Evolutionary conservation across 768 basidiomycete genomes (phyloP).

Genomic region (Boletus subparvulus): DNA sequence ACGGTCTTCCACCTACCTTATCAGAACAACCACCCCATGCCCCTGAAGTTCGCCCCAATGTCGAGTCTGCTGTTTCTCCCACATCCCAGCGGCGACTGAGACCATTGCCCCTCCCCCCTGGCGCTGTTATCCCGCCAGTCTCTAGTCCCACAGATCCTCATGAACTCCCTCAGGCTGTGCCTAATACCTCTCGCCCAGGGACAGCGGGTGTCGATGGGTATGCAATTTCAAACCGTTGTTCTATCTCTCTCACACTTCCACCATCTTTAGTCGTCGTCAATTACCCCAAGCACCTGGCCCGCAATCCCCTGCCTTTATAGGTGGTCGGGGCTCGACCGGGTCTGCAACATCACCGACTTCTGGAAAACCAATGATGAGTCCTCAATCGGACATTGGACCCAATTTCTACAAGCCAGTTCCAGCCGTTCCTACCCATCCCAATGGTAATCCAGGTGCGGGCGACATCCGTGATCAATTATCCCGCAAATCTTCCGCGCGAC

Average conservation of each 20-base stretch:
- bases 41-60: conserved; percentile 21
- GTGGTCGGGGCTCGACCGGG: conserved; percentile 21
- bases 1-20: not conserved
- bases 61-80: conserved; percentile 29
- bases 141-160: conserved; percentile 20
- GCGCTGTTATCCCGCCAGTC: conserved; percentile 10
- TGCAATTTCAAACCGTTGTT: not conserved
- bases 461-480: conserved; percentile 22
- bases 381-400: conserved; percentile 17
- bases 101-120: conserved; percentile 31
- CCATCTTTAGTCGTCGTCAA: conserved; percentile 28
- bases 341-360: conserved; percentile 21
- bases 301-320: conserved; percentile 13
- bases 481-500: conserved; percentile 26
- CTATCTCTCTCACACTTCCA: not conserved
- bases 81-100: conserved; percentile 29
- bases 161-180: conserved; percentile 8
- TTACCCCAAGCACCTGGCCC: conserved; percentile 26
- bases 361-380: conserved; percentile 12
- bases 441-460: conserved; percentile 13
- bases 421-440: conserved; percentile 21
- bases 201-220: conserved; percentile 29
- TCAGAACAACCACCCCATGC: conserved; percentile 16
- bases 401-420: conserved; percentile 35
- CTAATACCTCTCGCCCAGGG: conserved; percentile 24